A percentile compares a stretch with the other conserved stretches of the same genome.
These are phyloP conservation scores for Leptographium radiaticola DNA, from an alignment of 2,329 filamentous ascomycete genomes.

Conservation along the genomic window DNA sequence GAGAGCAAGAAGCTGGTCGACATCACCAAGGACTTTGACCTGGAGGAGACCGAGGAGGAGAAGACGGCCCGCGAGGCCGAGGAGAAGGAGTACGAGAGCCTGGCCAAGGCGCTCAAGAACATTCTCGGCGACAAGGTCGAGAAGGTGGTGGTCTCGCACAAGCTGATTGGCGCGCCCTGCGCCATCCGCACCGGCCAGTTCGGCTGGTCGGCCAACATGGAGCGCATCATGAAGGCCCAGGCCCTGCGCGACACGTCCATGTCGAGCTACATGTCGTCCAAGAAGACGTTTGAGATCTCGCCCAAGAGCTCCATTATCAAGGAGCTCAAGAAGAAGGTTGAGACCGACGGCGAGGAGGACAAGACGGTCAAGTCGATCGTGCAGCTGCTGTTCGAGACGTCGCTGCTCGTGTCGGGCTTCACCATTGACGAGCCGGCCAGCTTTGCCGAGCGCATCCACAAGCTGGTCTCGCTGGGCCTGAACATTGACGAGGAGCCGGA, in stretches of 20 bases:
- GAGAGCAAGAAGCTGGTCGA: constrained; percentile 99
- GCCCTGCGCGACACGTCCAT: constrained; percentile 99
- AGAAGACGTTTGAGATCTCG: constrained; percentile 99
- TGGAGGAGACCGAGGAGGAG: constrained; percentile 99
- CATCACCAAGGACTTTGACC: constrained; percentile 99
- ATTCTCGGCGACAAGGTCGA: constrained; percentile 98
- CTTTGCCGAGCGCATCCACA: constrained; percentile 99
- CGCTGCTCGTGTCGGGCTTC: constrained; percentile 95
- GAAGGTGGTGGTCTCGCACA: constrained; percentile 99
- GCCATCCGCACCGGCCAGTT: constrained; percentile 99
- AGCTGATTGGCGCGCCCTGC: constrained; percentile 86
- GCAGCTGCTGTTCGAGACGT: constrained; percentile 97
- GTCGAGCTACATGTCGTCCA: constrained; percentile 99
- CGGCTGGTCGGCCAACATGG: constrained; percentile 99
- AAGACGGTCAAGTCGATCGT: constrained; percentile 99
- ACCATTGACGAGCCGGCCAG: constrained; percentile 97
- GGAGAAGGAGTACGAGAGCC: constrained; percentile 94
- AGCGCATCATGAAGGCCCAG: constrained; percentile 99
- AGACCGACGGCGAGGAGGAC: constrained; percentile 94
- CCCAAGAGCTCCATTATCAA: constrained; percentile 95
- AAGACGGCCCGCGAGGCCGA: constrained; percentile 89
- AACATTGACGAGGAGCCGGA: constrained; percentile 94
- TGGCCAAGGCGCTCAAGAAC: constrained; percentile 98
- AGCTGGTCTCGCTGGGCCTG: constrained; percentile 93
- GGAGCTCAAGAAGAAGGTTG: constrained; percentile 99